phyloP scores from a whole-genome alignment of 257 asterid species.

The Leonotis leonurus region DNA sequence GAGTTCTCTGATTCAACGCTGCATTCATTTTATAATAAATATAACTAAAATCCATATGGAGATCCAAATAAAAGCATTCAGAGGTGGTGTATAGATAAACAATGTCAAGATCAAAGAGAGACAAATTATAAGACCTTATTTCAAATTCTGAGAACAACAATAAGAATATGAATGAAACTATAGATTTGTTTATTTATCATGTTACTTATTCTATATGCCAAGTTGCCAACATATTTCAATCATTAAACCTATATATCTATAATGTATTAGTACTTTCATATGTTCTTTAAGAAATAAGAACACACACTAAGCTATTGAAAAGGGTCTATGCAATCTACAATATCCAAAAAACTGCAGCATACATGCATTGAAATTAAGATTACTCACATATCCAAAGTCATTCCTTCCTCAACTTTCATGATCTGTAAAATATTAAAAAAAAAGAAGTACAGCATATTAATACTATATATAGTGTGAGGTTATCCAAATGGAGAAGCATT shows the following conservation, averaged over 20 bases:
- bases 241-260: not conserved
- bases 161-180: not conserved
- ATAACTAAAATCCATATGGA: not conserved
- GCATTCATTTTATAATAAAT: no score
- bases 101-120: not conserved
- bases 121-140: not conserved
- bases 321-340: not conserved
- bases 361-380: constrained; percentile 9
- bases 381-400: constrained; percentile 92
- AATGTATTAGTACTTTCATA: not conserved
- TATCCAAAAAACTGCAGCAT: not conserved
- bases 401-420: constrained; percentile 88
- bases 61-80: no score
- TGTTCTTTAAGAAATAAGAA: not conserved
- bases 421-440: constrained; percentile 51
- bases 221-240: not conserved
- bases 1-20: no score
- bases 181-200: not conserved
- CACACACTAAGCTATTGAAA: not conserved
- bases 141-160: not conserved
- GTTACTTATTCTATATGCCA: not conserved
- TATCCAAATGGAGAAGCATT: not conserved
- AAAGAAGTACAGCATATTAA: not conserved
- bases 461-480: not conserved
- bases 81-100: not conserved